A percentile compares a stretch with the other conserved stretches of the same genome.
Evolutionary conservation across 768 basidiomycete genomes (phyloP).

Genomic region (Dendrothele bispora): DNA sequence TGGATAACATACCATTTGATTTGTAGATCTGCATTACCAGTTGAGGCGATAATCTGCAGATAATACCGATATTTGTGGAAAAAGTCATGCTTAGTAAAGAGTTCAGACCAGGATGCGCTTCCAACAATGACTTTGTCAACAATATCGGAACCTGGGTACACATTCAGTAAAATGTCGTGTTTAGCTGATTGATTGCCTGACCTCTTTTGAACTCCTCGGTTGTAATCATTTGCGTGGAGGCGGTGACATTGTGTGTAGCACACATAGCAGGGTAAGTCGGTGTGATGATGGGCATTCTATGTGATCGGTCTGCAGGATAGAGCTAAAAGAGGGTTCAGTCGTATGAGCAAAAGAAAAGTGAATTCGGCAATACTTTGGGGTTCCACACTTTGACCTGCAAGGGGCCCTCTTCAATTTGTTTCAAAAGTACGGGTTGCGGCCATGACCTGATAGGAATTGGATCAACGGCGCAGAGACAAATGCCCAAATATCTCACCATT

Average conservation of each 20-base stretch:
- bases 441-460: constrained; percentile 70
- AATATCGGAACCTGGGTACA: constrained; percentile 75
- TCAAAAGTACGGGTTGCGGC: constrained; percentile 97
- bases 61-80: constrained; percentile 97
- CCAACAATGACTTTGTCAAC: constrained; percentile 90
- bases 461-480: too few species aligned
- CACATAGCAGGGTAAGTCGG: constrained; percentile 99
- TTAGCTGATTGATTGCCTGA: constrained; percentile 21
- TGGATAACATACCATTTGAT: constrained; percentile 77
- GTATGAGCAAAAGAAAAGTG: not conserved
- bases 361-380: constrained; percentile 63
- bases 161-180: not conserved
- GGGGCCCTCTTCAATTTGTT: constrained; percentile 95
- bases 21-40: constrained; percentile 79
- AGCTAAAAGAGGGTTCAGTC: constrained; percentile 47
- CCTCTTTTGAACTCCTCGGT: constrained; percentile 95
- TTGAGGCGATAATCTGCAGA: constrained; percentile 92
- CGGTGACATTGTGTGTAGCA: constrained; percentile 96
- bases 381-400: constrained; percentile 97
- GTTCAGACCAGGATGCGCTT: constrained; percentile 83
- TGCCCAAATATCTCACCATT: constrained; percentile 92
- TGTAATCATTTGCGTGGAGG: constrained; percentile 94
- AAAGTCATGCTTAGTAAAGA: constrained; percentile 96
- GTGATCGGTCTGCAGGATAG: constrained; percentile 90
- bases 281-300: constrained; percentile 99